A percentile compares a stretch with the other conserved stretches of the same genome.
phyloP scores from a whole-genome alignment of 208 protist species.

The Blechomonas ayalai region DNA sequence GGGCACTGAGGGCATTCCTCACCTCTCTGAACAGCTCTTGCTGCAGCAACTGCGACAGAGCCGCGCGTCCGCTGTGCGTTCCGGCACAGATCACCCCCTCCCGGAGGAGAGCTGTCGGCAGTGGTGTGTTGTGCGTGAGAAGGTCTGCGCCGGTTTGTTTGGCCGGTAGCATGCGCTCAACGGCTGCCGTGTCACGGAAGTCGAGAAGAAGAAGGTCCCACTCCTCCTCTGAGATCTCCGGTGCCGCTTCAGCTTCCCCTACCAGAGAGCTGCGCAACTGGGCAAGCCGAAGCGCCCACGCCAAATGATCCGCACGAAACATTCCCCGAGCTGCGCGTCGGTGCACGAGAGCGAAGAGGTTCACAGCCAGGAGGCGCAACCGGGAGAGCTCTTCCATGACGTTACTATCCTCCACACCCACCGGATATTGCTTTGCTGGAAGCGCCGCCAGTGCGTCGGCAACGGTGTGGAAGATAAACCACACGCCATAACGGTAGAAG shows the following conservation, averaged over 20 bases:
- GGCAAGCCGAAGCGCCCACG: constrained; percentile 91
- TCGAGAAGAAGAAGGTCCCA: constrained; percentile 52
- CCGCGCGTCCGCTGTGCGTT: constrained; percentile 14
- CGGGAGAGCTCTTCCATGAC: constrained; percentile 11
- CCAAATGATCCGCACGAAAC: constrained; percentile 92
- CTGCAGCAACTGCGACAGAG: constrained; percentile 34
- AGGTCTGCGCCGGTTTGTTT: background rate
- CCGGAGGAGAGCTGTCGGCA: constrained; percentile 18
- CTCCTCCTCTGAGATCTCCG: constrained; percentile 43
- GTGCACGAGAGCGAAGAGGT: constrained; percentile 75
- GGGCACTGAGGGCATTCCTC: constrained; percentile 37
- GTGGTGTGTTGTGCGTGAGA: background rate
- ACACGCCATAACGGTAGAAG: constrained; percentile 96
- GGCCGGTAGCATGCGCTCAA: background rate
- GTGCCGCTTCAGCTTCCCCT: background rate
- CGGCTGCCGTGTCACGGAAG: constrained; percentile 5
- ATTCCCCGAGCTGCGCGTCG: constrained; percentile 83
- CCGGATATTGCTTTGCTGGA: constrained; percentile 9
- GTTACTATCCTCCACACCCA: constrained; percentile 2
- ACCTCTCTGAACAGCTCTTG: constrained; percentile 60
- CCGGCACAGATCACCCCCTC: constrained; percentile 17
- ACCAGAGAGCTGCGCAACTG: constrained; percentile 81
- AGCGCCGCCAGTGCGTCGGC: constrained; percentile 65
- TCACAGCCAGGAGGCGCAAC: constrained; percentile 7
- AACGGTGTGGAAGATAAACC: constrained; percentile 94